Evolutionary conservation across 1,139 yeast species (phyloP).

Genomic region (Saccharomycopsis hybrid): DNA sequence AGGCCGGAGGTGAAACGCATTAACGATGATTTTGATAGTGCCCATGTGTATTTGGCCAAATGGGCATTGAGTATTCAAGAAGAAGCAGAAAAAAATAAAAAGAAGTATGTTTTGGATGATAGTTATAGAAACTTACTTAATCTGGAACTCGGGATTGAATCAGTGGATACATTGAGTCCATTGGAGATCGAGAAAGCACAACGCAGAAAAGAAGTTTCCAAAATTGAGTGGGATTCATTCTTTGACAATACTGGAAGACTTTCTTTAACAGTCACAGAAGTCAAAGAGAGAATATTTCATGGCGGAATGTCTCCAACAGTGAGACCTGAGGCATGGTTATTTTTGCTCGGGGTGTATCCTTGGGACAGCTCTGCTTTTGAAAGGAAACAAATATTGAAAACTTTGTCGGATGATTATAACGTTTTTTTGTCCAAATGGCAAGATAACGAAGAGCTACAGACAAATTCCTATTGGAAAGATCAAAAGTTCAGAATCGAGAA

Average conservation of each 20-base stretch:
- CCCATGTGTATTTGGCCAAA: conserved; percentile 84
- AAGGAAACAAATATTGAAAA: conserved; percentile 49
- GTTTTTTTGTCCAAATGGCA: conserved; percentile 61
- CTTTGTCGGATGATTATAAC: conserved; percentile 58
- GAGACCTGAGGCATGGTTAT: conserved; percentile 79
- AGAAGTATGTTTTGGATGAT: conserved; percentile 49
- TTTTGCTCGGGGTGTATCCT: conserved; percentile 73
- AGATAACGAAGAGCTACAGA: conserved; percentile 44
- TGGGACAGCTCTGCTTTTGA: conserved; percentile 81
- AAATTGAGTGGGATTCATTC: conserved; percentile 78
- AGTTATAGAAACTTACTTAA: conserved; percentile 53
- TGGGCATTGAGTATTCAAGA: conserved; percentile 97
- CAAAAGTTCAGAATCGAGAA: conserved; percentile 86
- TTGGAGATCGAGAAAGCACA: conserved; percentile 50
- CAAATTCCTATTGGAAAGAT: conserved; percentile 76
- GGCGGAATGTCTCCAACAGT: conserved; percentile 66
- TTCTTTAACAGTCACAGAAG: conserved; percentile 64
- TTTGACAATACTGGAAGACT: conserved; percentile 78
- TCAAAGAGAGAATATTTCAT: conserved; percentile 78
- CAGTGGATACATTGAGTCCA: conserved; percentile 43
- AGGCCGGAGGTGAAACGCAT: conserved; percentile 76
- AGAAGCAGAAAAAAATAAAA: conserved; percentile 75
- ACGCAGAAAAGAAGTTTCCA: conserved; percentile 57
- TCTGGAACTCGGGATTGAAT: conserved; percentile 62
- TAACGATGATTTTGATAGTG: conserved; percentile 89